Evolutionary conservation across 164 flowering plant genomes (phyloP).

Genomic region (Tinospora cordifolia): DNA sequence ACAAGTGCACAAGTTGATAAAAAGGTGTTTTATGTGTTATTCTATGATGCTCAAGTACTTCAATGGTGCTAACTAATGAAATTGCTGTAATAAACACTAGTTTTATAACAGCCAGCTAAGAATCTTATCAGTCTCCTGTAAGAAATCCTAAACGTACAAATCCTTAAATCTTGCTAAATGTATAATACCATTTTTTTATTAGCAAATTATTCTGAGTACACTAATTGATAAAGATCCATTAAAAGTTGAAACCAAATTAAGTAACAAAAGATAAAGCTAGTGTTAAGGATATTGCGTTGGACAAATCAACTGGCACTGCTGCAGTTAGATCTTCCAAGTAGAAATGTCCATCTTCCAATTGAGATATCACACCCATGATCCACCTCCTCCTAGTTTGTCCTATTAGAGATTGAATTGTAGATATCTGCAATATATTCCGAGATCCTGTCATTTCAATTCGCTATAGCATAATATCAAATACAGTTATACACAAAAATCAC

Average conservation of each 20-base stretch:
- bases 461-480: too few relatives aligned
- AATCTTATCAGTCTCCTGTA: neutral
- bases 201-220: neutral
- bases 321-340: conserved; percentile 96
- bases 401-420: conserved; percentile 78
- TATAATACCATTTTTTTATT: neutral
- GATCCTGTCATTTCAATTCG: too few relatives aligned
- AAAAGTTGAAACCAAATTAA: neutral
- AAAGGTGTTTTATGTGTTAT: too few relatives aligned
- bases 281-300: conserved; percentile 90
- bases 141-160: neutral
- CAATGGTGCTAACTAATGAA: too few relatives aligned
- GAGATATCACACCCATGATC: conserved; percentile 97
- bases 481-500: too few relatives aligned
- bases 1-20: too few relatives aligned
- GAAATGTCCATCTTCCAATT: conserved; percentile 94
- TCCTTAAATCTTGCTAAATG: neutral
- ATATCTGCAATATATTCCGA: conserved; percentile 42
- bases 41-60: too few relatives aligned
- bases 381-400: conserved; percentile 76
- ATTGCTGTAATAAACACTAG: too few relatives aligned
- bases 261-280: neutral
- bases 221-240: neutral
- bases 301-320: conserved; percentile 70
- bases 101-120: neutral